Conservation (phyloP, 2,329 filamentous ascomycete species). For the Calonectria naviculata region DNA sequence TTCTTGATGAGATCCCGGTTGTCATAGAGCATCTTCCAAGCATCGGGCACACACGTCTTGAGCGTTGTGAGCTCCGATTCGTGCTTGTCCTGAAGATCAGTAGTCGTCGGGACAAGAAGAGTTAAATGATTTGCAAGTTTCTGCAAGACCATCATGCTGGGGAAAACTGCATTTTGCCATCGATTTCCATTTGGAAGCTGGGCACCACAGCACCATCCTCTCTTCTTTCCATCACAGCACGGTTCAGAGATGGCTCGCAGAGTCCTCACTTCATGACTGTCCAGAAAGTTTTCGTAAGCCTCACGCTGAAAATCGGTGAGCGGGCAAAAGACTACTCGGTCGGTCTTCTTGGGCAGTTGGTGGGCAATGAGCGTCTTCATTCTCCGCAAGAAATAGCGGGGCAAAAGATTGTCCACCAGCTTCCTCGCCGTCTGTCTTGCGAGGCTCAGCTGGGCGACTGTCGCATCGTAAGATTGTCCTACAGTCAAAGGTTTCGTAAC, state of each 20-base stretch:
- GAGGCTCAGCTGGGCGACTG: constrained; percentile 81
- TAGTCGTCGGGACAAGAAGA: constrained; percentile 77
- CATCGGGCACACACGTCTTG: constrained; percentile 77
- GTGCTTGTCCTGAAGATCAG: constrained; percentile 77
- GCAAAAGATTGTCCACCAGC: constrained; percentile 87
- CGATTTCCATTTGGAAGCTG: constrained; percentile 69
- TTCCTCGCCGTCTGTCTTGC: constrained; percentile 86
- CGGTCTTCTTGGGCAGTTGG: constrained; percentile 93
- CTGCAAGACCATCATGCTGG: constrained; percentile 82
- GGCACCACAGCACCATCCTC: constrained; percentile 84
- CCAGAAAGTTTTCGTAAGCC: constrained; percentile 86
- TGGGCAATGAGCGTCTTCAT: constrained; percentile 94
- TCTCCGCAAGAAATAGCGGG: constrained; percentile 88
- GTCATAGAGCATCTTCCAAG: constrained; percentile 79
- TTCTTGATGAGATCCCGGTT: constrained; percentile 83
- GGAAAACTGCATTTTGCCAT: constrained; percentile 86
- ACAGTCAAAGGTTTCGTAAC: constrained; percentile 85
- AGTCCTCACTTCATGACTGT: constrained; percentile 73
- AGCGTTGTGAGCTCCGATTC: constrained; percentile 81
- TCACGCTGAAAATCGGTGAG: constrained; percentile 83
- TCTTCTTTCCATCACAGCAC: constrained; percentile 73
- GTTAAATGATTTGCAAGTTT: constrained; percentile 95
- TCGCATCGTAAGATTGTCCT: constrained; percentile 94
- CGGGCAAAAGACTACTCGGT: constrained; percentile 94
- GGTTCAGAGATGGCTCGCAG: constrained; percentile 75